Evolutionary conservation across 2,329 filamentous ascomycete genomes (phyloP).

Genomic region (Lojkania enalia): DNA sequence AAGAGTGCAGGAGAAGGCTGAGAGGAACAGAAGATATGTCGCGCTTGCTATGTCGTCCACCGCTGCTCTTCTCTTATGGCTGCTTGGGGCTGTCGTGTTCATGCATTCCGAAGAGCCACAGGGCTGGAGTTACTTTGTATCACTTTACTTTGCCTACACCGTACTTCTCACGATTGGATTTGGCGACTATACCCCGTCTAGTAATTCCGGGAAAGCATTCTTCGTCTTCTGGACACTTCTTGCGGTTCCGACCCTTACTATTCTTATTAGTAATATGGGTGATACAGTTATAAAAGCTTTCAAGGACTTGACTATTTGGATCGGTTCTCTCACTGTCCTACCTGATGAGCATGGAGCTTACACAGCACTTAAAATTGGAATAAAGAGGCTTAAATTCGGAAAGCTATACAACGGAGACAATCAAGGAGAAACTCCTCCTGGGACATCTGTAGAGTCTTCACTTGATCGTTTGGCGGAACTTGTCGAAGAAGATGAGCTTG

Average conservation of each 20-base stretch:
- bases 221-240: constrained; percentile 62
- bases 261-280: constrained; percentile 59
- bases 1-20: constrained; percentile 43
- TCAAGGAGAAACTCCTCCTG: constrained; percentile 7
- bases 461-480: constrained; percentile 43
- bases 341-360: constrained; percentile 52
- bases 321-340: constrained; percentile 59
- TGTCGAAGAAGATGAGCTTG: constrained; percentile 48
- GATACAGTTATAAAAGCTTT: constrained; percentile 59
- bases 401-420: constrained; percentile 21
- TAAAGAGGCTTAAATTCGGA: constrained; percentile 29
- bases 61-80: constrained; percentile 48
- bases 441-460: constrained; percentile 17
- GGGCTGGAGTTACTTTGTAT: constrained; percentile 56
- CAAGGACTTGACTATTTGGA: constrained; percentile 58
- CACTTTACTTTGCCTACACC: constrained; percentile 58
- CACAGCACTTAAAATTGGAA: constrained; percentile 36
- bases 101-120: constrained; percentile 50
- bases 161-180: constrained; percentile 60
- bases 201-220: constrained; percentile 57
- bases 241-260: constrained; percentile 58
- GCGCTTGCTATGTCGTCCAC: constrained; percentile 45
- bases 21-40: constrained; percentile 44
- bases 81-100: constrained; percentile 57
- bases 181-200: constrained; percentile 52